Conservation (phyloP, 2,329 filamentous ascomycete genomes). For the Fusarium verrucosum region DNA sequence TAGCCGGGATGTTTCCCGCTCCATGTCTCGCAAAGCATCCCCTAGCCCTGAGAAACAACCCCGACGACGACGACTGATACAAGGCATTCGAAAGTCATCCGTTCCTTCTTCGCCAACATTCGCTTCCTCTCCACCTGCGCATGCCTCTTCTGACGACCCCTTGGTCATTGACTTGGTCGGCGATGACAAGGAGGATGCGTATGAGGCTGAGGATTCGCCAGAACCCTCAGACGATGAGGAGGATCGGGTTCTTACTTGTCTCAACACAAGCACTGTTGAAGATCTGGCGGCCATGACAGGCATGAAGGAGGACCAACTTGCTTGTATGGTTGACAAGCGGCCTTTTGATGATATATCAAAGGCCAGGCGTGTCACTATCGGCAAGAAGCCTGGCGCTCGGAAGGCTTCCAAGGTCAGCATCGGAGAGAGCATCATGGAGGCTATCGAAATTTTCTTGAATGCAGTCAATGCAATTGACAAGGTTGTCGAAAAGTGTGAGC, state of each 20-base stretch:
- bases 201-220: slow-evolving; percentile 50
- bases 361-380: slow-evolving; percentile 70
- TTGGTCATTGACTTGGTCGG: slow-evolving; percentile 50
- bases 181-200: slow-evolving; percentile 56
- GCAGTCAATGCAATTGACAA: slow-evolving; percentile 86
- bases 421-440: slow-evolving; percentile 62
- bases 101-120: slow-evolving; percentile 37
- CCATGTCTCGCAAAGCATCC: slow-evolving; percentile 33
- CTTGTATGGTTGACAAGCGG: slow-evolving; percentile 74
- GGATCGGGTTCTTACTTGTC: slow-evolving; percentile 73
- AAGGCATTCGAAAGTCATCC: slow-evolving; percentile 47
- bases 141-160: slow-evolving; percentile 49
- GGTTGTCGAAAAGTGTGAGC: slow-evolving; percentile 79
- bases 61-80: slow-evolving; percentile 50
- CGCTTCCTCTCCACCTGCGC: slow-evolving; percentile 34
- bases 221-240: slow-evolving; percentile 46
- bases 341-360: slow-evolving; percentile 76
- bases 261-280: slow-evolving; percentile 80
- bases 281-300: slow-evolving; percentile 86
- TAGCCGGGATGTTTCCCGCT: slow-evolving; percentile 20
- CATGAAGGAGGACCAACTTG: slow-evolving; percentile 74
- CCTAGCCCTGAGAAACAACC: slow-evolving; percentile 47
- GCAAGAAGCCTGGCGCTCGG: slow-evolving; percentile 57
- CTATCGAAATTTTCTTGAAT: slow-evolving; percentile 75
- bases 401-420: slow-evolving; percentile 59